phyloP scores from a whole-genome alignment of 495 filamentous ascomycete genomes.

The Penicillium paxilli region DNA sequence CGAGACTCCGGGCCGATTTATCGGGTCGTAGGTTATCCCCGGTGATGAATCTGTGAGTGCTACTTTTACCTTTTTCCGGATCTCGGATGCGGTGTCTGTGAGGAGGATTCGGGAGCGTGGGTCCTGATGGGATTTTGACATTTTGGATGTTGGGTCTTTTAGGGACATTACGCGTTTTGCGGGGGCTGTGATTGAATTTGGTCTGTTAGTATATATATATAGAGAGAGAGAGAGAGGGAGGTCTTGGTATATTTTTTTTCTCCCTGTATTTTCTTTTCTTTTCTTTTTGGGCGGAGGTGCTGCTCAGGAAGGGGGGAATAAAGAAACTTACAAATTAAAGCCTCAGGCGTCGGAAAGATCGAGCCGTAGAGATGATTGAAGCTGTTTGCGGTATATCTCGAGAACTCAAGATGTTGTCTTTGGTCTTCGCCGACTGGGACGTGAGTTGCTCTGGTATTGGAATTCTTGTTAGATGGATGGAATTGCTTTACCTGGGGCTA shows the following conservation, averaged over 20 bases:
- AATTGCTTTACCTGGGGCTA: slow-evolving; percentile 13
- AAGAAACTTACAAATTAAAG: slow-evolving; percentile 67
- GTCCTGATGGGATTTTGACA: slow-evolving; percentile 85
- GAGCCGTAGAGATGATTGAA: slow-evolving; percentile 76
- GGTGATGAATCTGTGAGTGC: slow-evolving; percentile 76
- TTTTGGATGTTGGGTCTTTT: slow-evolving; percentile 71
- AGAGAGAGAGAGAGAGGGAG: too few species aligned
- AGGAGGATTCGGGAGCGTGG: slow-evolving; percentile 76
- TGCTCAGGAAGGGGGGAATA: neutral
- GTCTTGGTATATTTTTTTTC: too few species aligned
- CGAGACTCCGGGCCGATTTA: slow-evolving; percentile 72
- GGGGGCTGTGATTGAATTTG: slow-evolving; percentile 52
- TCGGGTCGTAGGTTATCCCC: slow-evolving; percentile 69
- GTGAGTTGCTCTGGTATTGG: slow-evolving; percentile 70
- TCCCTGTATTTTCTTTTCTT: neutral
- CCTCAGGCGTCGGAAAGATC: slow-evolving; percentile 68
- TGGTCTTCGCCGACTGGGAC: slow-evolving; percentile 97
- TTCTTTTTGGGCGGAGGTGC: slow-evolving; percentile 4
- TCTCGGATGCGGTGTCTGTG: slow-evolving; percentile 61
- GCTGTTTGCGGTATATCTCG: slow-evolving; percentile 74
- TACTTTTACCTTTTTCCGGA: slow-evolving; percentile 63
- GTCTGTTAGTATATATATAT: neutral
- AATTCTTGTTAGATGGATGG: slow-evolving; percentile 1
- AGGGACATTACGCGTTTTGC: slow-evolving; percentile 89
- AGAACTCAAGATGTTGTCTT: slow-evolving; percentile 89